Evolutionary conservation across 306 rosid genomes (phyloP), one percentile per base, ranked within the genome.

Genomic region (Rubus idaeus): DNA sequence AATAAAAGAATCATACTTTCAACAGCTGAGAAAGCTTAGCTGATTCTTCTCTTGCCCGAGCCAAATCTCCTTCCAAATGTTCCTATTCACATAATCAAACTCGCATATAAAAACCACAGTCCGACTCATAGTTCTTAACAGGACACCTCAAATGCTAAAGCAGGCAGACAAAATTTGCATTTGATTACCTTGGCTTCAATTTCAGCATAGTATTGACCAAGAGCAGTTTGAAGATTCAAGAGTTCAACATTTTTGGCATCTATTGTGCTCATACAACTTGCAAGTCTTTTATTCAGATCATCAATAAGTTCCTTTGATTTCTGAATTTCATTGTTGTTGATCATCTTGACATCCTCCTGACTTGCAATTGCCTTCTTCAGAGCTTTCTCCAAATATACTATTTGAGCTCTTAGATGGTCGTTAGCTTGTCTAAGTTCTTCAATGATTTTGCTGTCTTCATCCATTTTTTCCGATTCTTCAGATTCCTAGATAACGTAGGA

Each of bases 191-290:
- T 95, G 17, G 96, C 97, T 86, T 95, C 98, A 79, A 95, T 95
- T 92, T 92, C 97, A 71, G 98, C 98, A 84, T 90, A 95, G 84
- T 95, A 92, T 86, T 90, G 98, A 72, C 98, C 98, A 77, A 95
- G 98, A 46, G 97, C 97, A 70, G 97, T 95, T 88, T 92, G 98
- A 55, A 95, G 91, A 88, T 95, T 95, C 78, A 88, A 61, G 18
- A 95, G 96, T 84, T 95, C 98, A 71, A 80, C 44, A 65, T 92
- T 90, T 87, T 95, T 95, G 78, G 95, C 93, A 85, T 92, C 90
- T 46, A 95, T 88, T 70, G 83, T 84, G 83, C 84, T 84, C 84
- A 79, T 83, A 87, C 86, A 90, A 81, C 87, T 80, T 58, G 82
- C 82, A 80, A 92, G 90, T 79, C 90, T 92, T 82, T 83, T 90